Conservation (phyloP, 1,284 basidiomycete species). For the Rhodotorula glutinis region DNA sequence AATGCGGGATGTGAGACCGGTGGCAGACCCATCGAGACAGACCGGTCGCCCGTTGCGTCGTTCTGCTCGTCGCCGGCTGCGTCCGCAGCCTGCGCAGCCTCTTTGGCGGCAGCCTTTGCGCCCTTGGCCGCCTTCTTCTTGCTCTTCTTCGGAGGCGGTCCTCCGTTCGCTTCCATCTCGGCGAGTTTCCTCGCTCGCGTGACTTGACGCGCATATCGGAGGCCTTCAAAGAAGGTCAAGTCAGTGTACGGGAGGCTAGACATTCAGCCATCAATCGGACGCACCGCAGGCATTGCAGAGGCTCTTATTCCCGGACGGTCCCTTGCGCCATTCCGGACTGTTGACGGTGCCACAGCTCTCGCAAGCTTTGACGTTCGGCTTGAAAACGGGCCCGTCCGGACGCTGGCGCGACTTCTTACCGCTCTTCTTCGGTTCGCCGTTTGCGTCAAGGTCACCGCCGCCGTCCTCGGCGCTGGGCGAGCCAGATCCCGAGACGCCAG, state of each 20-base stretch:
- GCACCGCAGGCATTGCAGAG: constrained; percentile 78
- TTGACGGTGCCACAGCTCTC: constrained; percentile 76
- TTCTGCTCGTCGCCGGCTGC: neutral
- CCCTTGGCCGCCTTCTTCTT: constrained; percentile 17
- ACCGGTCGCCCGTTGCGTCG: neutral
- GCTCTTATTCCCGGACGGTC: constrained; percentile 75
- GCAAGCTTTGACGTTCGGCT: constrained; percentile 67
- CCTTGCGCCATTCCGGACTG: constrained; percentile 93
- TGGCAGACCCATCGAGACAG: neutral
- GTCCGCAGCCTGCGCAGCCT: neutral
- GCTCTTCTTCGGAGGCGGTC: neutral
- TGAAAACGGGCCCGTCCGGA: constrained; percentile 30
- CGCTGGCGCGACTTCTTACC: constrained; percentile 59
- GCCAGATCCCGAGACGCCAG: neutral
- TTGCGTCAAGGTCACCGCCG: no score
- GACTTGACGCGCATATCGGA: constrained; percentile 34
- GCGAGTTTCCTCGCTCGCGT: constrained; percentile 29
- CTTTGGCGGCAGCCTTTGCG: constrained; percentile 2
- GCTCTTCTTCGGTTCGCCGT: constrained; percentile 11
- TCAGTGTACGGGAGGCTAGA: neutral
- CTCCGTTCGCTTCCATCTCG: constrained; percentile 23
- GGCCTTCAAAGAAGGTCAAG: constrained; percentile 13
- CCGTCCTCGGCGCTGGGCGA: neutral
- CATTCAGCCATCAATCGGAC: constrained; percentile 47
- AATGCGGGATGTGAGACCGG: neutral